Evolutionary conservation across 2,329 filamentous ascomycete genomes (phyloP).

Genomic region (Clarireedia paspali): DNA sequence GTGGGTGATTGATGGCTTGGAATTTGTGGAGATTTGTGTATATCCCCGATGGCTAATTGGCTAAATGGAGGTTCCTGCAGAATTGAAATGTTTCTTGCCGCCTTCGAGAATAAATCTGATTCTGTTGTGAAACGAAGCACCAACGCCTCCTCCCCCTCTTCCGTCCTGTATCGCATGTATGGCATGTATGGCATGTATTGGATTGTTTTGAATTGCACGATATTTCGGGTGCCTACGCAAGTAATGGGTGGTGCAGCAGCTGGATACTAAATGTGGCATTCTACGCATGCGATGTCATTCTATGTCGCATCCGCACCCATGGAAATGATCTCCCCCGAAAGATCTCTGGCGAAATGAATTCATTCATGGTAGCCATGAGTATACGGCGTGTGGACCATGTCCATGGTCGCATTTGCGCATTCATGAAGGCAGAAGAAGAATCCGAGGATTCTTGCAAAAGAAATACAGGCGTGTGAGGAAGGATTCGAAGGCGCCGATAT

Average conservation of each 20-base stretch:
- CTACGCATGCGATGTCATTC: background rate
- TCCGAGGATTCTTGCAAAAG: background rate
- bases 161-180: background rate
- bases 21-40: conserved; percentile 4
- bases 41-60: background rate
- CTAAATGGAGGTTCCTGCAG: conserved; percentile 1
- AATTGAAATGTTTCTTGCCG: background rate
- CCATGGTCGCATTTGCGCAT: background rate
- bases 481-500: background rate
- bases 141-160: background rate
- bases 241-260: background rate
- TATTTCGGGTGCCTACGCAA: too few relatives aligned
- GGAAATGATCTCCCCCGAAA: conserved; percentile 4
- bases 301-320: background rate
- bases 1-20: background rate
- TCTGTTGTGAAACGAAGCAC: background rate
- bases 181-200: too few relatives aligned
- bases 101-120: conserved; percentile 3
- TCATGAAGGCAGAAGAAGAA: background rate
- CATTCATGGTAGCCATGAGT: conserved; percentile 1
- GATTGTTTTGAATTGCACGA: background rate
- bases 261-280: background rate
- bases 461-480: background rate
- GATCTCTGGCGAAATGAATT: background rate
- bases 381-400: conserved; percentile 2